A percentile compares a stretch with the other conserved stretches of the same genome.
These are phyloP conservation scores for Pedinophyceae sp. DNA, from an alignment of 139 green algal species.

Conservation along the genomic window DNA sequence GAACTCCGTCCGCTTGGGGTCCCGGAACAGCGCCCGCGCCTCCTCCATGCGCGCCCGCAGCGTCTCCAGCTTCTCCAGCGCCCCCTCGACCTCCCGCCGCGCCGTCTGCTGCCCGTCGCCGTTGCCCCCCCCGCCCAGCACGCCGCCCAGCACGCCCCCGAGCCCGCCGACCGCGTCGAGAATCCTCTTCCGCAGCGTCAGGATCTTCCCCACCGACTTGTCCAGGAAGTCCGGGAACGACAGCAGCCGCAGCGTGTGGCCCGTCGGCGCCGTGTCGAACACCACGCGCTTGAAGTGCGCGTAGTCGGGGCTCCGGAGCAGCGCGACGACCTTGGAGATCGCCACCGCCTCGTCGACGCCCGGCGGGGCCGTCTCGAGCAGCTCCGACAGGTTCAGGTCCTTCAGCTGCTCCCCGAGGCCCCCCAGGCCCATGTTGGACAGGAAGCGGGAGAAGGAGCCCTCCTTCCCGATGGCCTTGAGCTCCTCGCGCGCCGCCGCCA, in stretches of 20 bases:
- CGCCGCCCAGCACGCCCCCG: neutral
- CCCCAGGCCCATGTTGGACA: constrained; percentile 62
- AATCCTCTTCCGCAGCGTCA: constrained; percentile 8
- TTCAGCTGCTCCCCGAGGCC: constrained; percentile 59
- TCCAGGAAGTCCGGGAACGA: constrained; percentile 93
- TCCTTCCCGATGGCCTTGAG: constrained; percentile 13
- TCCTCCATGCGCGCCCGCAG: constrained; percentile 63
- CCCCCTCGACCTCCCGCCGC: neutral
- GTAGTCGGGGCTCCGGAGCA: constrained; percentile 68
- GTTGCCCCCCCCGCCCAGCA: too few species aligned
- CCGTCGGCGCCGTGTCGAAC: constrained; percentile 96
- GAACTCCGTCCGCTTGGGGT: constrained; percentile 74
- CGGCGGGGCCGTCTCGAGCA: constrained; percentile 91
- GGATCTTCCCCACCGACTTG: constrained; percentile 52
- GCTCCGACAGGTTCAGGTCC: constrained; percentile 66
- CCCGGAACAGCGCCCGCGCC: constrained; percentile 70
- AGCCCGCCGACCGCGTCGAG: neutral
- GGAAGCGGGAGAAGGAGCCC: constrained; percentile 39
- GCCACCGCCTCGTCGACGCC: constrained; percentile 86
- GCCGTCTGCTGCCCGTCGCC: neutral
- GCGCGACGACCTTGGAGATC: constrained; percentile 85
- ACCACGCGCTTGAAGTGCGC: constrained; percentile 79
- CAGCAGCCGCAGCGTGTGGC: constrained; percentile 91
- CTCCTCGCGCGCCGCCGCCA: constrained; percentile 51
- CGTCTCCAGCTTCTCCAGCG: neutral